Conservation (phyloP, 257 asterid genomes). For the Nyctanthes arbortristis region DNA sequence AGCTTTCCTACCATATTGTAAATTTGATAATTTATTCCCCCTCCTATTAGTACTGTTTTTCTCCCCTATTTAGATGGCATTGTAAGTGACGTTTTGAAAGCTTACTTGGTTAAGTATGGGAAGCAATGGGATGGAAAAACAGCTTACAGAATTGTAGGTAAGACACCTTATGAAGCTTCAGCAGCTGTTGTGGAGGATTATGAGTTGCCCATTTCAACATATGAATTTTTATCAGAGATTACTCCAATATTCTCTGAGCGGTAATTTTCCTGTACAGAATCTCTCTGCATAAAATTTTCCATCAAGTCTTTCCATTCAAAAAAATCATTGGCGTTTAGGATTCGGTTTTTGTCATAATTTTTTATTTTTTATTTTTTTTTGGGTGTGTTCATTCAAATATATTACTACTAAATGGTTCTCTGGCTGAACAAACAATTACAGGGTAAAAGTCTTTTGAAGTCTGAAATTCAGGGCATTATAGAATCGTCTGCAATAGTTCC, state of each 20-base stretch:
- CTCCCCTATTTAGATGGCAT: conserved; percentile 59
- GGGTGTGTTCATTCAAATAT: not conserved
- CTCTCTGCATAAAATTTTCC: conserved; percentile 15
- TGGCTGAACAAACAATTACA: not conserved
- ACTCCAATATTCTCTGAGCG: conserved; percentile 55
- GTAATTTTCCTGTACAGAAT: conserved; percentile 39
- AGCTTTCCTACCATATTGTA: not conserved
- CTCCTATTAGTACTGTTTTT: not conserved
- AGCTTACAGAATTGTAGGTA: conserved; percentile 58
- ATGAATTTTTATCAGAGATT: conserved; percentile 64
- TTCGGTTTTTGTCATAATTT: conserved; percentile 5
- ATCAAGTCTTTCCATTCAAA: conserved; percentile 2
- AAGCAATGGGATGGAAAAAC: conserved; percentile 79
- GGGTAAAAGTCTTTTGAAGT: not conserved
- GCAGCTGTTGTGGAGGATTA: conserved; percentile 70
- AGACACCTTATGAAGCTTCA: conserved; percentile 80
- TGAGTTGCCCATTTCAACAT: conserved; percentile 60
- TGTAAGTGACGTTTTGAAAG: conserved; percentile 60
- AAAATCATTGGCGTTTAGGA: not conserved
- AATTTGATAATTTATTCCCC: not conserved
- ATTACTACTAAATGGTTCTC: not conserved
- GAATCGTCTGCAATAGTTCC: not conserved
- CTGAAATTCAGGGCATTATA: not conserved
- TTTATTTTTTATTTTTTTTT: not conserved
- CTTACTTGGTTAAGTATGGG: conserved; percentile 67